Evolutionary conservation across 176 grass and related monocot genomes (phyloP), one percentile per base, ranked within the genome.

Genomic region (Avena eriantha): DNA sequence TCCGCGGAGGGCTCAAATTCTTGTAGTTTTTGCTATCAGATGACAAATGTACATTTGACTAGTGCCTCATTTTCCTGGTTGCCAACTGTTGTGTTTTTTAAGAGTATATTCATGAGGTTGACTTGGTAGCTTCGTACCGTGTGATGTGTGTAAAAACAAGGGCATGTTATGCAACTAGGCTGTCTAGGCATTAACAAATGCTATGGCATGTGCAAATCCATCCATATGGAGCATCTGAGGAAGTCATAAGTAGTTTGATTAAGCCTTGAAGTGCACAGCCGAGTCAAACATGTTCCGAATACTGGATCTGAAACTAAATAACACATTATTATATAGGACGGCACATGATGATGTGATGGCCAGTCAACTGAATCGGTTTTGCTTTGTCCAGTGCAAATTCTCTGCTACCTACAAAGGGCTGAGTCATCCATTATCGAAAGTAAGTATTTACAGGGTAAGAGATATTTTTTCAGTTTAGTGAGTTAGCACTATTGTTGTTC

Each of bases 1-100:
- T 70, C 19, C 6, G 7, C 35, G 6, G 4, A 5, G 82, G 23
- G 41, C 19, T 76, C n/a, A 63, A 69, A 43, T 48, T 51, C 8
- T 47, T 88, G 63, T 91, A 77, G 50, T 63, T 88, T 81, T 77
- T 76, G 77, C 82, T 71, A 61, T 85, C 33, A 85, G 61, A 85
- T 60, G 69, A 81, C 69, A 85, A 70, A 43, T 41, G 67, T 76
- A 69, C 63, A 53, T 61, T 46, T 57, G 46, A 79, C 73, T 21
- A 76, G 68, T 59, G 82, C 41, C 31, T 76, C 41, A 18, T 74
- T 76, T 68, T 43, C 23, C 35, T 88, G 43, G 66, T 79, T 80
- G 47, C 0, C 14, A 56, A 76, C 53, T 58, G 83, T 76, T 75
- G 53, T 10, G 45, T 48, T 61, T 80, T 50, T 36, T 7, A 31